Evolutionary conservation across 192 early-diverging fungal species (phyloP).

Genomic region (Coemansia javaensis): DNA sequence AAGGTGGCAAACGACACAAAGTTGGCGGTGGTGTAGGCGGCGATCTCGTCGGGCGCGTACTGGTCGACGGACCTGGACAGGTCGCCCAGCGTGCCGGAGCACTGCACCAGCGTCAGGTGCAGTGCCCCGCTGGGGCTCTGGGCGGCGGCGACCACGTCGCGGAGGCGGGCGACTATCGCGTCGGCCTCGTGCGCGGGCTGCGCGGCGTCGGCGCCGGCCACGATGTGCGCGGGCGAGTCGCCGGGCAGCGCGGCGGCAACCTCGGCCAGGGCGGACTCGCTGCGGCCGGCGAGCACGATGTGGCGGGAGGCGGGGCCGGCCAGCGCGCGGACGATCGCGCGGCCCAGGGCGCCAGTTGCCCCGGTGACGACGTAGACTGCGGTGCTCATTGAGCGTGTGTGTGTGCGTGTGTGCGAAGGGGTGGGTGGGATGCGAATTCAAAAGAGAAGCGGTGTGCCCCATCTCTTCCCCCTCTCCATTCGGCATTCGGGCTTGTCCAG

Average conservation of each 20-base stretch:
- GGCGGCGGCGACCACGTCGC: neutral
- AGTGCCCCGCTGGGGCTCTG: conserved; percentile 6
- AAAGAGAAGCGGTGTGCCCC: too few relatives aligned
- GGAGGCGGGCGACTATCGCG: conserved; percentile 6
- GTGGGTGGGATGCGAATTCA: too few relatives aligned
- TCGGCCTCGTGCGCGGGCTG: neutral
- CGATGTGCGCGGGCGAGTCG: conserved; percentile 10
- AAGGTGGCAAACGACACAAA: conserved; percentile 56
- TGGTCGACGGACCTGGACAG: conserved; percentile 57
- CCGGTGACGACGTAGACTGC: conserved; percentile 55
- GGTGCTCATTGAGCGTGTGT: too few relatives aligned
- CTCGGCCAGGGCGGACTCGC: conserved; percentile 22
- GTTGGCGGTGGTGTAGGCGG: conserved; percentile 55
- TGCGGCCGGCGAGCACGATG: conserved; percentile 61
- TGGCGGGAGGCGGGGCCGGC: conserved; percentile 27
- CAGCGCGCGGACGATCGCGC: conserved; percentile 47
- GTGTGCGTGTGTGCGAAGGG: too few relatives aligned
- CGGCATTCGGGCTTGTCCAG: too few relatives aligned
- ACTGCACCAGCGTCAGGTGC: conserved; percentile 62
- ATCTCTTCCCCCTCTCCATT: too few relatives aligned
- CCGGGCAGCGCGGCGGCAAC: conserved; percentile 11
- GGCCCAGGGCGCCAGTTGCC: conserved; percentile 64
- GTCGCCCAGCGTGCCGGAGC: conserved; percentile 69
- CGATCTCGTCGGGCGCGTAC: conserved; percentile 47
- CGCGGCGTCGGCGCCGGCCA: conserved; percentile 12